Conservation (phyloP, 306 rosid species). For the Quercus glauca region DNA sequence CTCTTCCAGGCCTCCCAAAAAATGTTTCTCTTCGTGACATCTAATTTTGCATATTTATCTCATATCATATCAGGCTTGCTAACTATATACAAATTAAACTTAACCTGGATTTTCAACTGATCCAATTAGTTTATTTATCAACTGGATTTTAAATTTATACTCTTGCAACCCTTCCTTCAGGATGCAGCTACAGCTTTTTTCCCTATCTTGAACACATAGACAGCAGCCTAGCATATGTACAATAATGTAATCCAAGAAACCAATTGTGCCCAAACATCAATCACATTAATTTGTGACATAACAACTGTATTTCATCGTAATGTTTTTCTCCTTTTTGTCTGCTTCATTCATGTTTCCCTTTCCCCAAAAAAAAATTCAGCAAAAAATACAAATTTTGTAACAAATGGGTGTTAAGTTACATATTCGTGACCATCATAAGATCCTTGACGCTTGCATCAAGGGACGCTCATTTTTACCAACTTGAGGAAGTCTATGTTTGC, state of each 20-base stretch:
- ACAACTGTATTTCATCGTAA: not conserved
- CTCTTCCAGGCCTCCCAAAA: not conserved
- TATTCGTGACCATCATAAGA: not conserved
- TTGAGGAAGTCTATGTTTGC: too few relatives aligned
- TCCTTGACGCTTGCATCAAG: not conserved
- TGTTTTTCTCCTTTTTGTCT: not conserved
- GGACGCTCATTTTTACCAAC: too few relatives aligned
- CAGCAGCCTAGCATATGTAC: too few relatives aligned
- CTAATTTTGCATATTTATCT: not conserved
- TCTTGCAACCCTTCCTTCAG: too few relatives aligned
- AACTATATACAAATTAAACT: too few relatives aligned
- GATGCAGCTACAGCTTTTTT: too few relatives aligned
- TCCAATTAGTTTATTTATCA: too few relatives aligned
- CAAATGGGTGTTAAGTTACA: not conserved
- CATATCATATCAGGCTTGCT: not conserved
- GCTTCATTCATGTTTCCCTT: not conserved
- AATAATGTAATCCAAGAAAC: too few relatives aligned
- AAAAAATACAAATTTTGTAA: not conserved
- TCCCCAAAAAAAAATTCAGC: not conserved
- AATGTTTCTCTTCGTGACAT: not conserved
- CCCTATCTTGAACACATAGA: too few relatives aligned
- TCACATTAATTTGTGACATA: not conserved
- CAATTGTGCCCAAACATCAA: too few relatives aligned
- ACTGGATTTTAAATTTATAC: too few relatives aligned
- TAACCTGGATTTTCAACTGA: too few relatives aligned